These are phyloP conservation scores for Venturia pyrina DNA, from an alignment of 2,329 filamentous ascomycete species.

Conservation along the genomic window DNA sequence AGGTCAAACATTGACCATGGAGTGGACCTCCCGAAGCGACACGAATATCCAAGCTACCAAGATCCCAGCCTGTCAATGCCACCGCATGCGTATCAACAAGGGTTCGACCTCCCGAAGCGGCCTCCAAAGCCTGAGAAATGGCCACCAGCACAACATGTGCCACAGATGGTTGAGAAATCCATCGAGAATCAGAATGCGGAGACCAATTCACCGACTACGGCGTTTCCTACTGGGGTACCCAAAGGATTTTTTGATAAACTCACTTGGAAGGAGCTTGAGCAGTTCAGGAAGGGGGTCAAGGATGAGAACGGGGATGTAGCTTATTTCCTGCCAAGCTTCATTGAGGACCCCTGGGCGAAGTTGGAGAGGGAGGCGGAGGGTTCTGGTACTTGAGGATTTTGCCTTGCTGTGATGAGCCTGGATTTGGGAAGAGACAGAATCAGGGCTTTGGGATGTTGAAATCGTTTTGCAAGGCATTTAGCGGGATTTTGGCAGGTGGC, in stretches of 20 bases:
- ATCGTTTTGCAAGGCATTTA: neutral
- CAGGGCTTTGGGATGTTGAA: neutral
- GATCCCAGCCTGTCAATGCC: neutral
- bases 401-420: neutral
- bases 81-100: neutral
- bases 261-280: conserved; percentile 22
- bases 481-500: neutral
- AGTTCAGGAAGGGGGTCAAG: conserved; percentile 29
- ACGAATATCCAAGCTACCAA: neutral
- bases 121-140: neutral
- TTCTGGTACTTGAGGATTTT: neutral
- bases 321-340: conserved; percentile 60
- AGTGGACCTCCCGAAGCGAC: neutral
- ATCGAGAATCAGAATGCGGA: neutral
- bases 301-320: conserved; percentile 50
- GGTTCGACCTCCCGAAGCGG: neutral
- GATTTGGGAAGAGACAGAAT: neutral
- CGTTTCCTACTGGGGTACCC: neutral
- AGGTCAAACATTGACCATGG: neutral
- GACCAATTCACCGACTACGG: conserved; percentile 1
- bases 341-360: conserved; percentile 60
- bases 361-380: conserved; percentile 7
- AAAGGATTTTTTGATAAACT: conserved; percentile 8
- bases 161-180: neutral
- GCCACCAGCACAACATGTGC: neutral